phyloP scores from a whole-genome alignment of 129 eudicot genomes.

The Tanacetum coccineum region DNA sequence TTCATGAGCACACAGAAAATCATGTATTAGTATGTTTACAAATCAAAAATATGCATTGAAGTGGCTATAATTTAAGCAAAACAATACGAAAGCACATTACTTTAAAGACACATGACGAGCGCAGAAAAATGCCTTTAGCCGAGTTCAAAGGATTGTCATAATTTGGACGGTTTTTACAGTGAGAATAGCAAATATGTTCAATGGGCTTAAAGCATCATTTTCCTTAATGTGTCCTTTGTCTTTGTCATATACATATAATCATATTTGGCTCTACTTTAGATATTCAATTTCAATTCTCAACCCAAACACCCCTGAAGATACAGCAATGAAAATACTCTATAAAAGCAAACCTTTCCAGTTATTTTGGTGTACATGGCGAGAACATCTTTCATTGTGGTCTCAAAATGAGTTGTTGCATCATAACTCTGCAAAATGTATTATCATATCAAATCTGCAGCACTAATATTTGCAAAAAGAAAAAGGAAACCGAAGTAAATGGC shows the following conservation, averaged over 20 bases:
- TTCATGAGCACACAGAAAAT: slow-evolving; percentile 21
- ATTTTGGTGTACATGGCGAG: slow-evolving; percentile 71
- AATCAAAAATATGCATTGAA: background rate
- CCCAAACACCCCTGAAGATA: no score
- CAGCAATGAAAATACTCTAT: no score
- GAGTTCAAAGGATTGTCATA: background rate
- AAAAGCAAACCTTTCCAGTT: slow-evolving; percentile 73
- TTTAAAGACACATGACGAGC: background rate
- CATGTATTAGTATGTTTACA: slow-evolving; percentile 6
- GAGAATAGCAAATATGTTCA: slow-evolving; percentile 12
- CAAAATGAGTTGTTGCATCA: slow-evolving; percentile 88
- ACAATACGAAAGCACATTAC: slow-evolving; percentile 11
- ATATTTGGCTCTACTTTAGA: background rate
- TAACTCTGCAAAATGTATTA: slow-evolving; percentile 52
- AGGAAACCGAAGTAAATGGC: background rate
- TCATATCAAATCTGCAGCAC: background rate
- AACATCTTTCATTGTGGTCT: slow-evolving; percentile 82
- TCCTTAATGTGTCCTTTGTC: background rate
- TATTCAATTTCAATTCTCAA: no score
- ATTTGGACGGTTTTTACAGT: background rate
- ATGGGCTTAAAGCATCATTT: background rate
- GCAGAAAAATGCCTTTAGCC: background rate
- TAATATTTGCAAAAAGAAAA: background rate
- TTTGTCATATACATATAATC: slow-evolving; percentile 17
- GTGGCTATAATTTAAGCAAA: background rate